A percentile compares a stretch with the other conserved stretches of the same genome.
These are phyloP conservation scores for Malassezia dermatis DNA, from an alignment of 1,284 basidiomycete species.

Conservation along the genomic window DNA sequence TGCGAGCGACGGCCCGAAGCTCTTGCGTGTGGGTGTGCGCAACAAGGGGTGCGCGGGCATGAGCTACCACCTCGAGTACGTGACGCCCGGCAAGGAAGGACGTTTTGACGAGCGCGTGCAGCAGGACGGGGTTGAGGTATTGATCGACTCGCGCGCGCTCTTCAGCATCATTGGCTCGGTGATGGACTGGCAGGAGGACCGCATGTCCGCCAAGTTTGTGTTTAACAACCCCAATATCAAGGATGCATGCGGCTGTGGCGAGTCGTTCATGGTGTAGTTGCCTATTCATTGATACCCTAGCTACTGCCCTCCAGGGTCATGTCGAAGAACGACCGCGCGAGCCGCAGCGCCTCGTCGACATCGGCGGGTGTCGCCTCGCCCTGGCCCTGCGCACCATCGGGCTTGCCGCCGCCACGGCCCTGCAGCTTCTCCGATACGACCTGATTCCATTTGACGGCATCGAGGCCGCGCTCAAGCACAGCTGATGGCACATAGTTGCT, in stretches of 20 bases:
- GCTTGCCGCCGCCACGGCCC: constrained; percentile 41
- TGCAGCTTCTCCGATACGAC: constrained; percentile 30
- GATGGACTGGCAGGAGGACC: constrained; percentile 90
- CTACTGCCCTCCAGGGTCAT: constrained; percentile 18
- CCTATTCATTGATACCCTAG: not conserved
- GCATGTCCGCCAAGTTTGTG: constrained; percentile 62
- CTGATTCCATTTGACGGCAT: constrained; percentile 42
- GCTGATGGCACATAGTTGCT: constrained; percentile 65
- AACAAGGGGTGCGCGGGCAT: constrained; percentile 99
- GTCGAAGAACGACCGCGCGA: constrained; percentile 21
- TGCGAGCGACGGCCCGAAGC: constrained; percentile 67
- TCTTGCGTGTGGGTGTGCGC: constrained; percentile 86
- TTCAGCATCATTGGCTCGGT: constrained; percentile 96
- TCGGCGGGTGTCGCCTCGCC: constrained; percentile 36
- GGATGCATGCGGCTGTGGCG: constrained; percentile 87
- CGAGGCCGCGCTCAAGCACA: constrained; percentile 29
- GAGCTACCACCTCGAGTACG: constrained; percentile 93
- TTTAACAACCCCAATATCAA: constrained; percentile 65
- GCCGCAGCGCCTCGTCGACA: constrained; percentile 33
- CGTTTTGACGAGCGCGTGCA: constrained; percentile 96
- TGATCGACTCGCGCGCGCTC: constrained; percentile 92
- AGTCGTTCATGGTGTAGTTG: constrained; percentile 54
- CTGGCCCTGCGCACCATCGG: constrained; percentile 41
- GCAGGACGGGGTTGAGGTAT: constrained; percentile 60
- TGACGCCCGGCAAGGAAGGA: constrained; percentile 56